Conservation (phyloP, 2,329 filamentous ascomycete genomes). For the Pyrenophora graminea region DNA sequence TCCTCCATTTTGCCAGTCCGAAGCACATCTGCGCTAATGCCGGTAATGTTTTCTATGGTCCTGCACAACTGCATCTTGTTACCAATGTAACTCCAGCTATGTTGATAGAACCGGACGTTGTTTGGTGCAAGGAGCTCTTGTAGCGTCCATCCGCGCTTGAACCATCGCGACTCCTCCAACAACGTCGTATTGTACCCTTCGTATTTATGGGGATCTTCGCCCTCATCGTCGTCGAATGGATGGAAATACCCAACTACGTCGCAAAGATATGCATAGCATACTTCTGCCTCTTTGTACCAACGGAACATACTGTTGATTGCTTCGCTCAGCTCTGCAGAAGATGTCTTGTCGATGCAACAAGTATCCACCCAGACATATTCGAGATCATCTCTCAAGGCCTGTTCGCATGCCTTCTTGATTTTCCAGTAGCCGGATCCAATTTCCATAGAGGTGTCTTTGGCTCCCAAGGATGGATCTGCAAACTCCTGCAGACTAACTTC, state of each 20-base stretch:
- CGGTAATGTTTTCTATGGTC: neutral
- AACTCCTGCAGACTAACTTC: conserved; percentile 24
- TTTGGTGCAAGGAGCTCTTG: neutral
- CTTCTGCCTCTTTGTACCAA: neutral
- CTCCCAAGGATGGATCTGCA: neutral
- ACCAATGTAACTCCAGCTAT: neutral
- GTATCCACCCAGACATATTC: conserved; percentile 23
- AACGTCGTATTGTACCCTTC: neutral
- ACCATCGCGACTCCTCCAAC: neutral
- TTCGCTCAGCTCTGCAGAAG: conserved; percentile 6
- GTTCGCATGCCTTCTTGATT: conserved; percentile 8
- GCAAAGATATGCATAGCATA: neutral
- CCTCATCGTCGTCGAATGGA: neutral
- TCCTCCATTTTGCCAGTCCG: neutral
- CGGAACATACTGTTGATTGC: conserved; percentile 7
- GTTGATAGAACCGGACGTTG: neutral
- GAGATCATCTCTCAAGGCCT: conserved; percentile 10
- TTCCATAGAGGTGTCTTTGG: neutral
- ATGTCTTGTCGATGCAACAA: conserved; percentile 13
- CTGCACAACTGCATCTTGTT: neutral
- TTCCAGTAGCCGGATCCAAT: conserved; percentile 1
- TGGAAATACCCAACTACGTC: neutral
- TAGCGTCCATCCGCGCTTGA: conserved; percentile 3
- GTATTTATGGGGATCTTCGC: neutral
- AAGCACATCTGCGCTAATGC: neutral